A percentile compares a stretch with the other conserved stretches of the same genome.
Conservation (phyloP, 1,139 yeast species). For the Pichia sp. region DNA sequence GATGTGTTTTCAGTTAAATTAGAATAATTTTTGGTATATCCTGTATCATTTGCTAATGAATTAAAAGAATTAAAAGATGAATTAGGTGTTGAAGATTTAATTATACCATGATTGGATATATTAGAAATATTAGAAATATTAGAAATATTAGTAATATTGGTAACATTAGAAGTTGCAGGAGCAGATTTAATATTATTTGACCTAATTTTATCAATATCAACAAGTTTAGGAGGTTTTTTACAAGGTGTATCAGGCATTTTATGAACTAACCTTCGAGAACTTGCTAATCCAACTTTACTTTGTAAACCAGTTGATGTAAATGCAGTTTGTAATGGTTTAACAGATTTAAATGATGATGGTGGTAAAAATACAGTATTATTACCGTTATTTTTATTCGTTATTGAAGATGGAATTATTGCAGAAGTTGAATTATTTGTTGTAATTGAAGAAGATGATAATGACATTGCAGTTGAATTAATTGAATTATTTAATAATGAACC, state of each 20-base stretch:
- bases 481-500: slow-evolving; percentile 2
- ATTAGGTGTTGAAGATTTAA: slow-evolving; percentile 7
- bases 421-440: slow-evolving; percentile 32
- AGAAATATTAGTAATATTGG: neutral
- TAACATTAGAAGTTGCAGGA: slow-evolving; percentile 10
- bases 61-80: slow-evolving; percentile 9
- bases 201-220: slow-evolving; percentile 19
- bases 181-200: slow-evolving; percentile 15
- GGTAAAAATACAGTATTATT: slow-evolving; percentile 1
- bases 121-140: neutral
- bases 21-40: slow-evolving; percentile 4
- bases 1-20: slow-evolving; percentile 8
- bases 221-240: slow-evolving; percentile 45
- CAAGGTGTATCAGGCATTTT: slow-evolving; percentile 74
- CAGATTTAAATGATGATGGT: slow-evolving; percentile 61
- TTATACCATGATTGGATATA: neutral
- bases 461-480: neutral
- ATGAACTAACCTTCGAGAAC: slow-evolving; percentile 24
- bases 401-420: slow-evolving; percentile 3
- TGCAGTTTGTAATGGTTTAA: slow-evolving; percentile 81
- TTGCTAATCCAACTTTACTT: slow-evolving; percentile 50
- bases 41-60: slow-evolving; percentile 3
- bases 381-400: neutral
- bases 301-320: slow-evolving; percentile 70
- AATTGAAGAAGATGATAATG: slow-evolving; percentile 38